phyloP scores from a whole-genome alignment of 371 early-diverging fungal species.

The Phascolomyces articulosus region DNA sequence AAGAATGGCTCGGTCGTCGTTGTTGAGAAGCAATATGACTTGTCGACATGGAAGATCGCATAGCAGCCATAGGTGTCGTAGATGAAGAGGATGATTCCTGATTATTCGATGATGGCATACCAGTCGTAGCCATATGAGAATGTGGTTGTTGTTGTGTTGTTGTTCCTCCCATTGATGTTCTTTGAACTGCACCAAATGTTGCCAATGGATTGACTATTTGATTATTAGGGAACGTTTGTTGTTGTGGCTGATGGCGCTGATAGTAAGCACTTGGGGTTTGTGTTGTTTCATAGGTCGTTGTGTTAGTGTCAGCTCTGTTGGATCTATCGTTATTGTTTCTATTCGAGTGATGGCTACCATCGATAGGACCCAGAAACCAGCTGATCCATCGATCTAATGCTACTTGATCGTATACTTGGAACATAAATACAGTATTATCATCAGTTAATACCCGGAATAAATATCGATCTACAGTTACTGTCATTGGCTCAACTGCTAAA shows the following conservation, averaged over 20 bases:
- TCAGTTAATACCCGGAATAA: slow-evolving; percentile 36
- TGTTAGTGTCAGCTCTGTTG: background rate
- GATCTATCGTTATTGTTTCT: background rate
- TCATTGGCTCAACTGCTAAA: slow-evolving; percentile 22
- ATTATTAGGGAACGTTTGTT: background rate
- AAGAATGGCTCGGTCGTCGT: slow-evolving; percentile 8
- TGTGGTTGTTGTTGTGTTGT: no score
- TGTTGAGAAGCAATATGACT: background rate
- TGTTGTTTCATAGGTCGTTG: background rate
- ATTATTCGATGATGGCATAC: no score
- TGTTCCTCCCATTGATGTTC: no score
- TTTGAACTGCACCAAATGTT: slow-evolving; percentile 12
- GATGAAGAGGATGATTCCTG: no score
- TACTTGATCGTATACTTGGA: slow-evolving; percentile 42
- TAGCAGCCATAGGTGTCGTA: background rate
- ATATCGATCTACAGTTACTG: slow-evolving; percentile 20
- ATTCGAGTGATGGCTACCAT: background rate
- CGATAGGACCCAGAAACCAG: slow-evolving; percentile 35
- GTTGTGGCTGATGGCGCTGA: background rate
- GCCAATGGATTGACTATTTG: slow-evolving; percentile 7
- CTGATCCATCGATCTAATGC: slow-evolving; percentile 39
- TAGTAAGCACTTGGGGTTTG: background rate
- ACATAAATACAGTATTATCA: slow-evolving; percentile 24
- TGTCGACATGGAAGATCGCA: background rate
- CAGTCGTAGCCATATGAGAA: no score